phyloP scores from a whole-genome alignment of 257 asterid species.

The Orobanche coerulescens region DNA sequence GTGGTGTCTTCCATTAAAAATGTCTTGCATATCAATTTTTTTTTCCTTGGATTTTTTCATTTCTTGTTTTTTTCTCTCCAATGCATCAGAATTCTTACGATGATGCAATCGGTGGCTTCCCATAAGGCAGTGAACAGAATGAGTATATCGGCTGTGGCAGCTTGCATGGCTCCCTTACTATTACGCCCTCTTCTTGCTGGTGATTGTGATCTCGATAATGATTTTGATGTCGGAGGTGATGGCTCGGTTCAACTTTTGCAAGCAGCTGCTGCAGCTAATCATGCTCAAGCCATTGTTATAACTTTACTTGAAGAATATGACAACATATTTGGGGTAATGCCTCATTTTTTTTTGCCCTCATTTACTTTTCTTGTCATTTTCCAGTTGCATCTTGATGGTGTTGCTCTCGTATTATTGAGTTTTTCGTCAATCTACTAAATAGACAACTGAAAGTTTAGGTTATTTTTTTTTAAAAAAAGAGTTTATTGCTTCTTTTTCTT shows the following conservation, averaged over 20 bases:
- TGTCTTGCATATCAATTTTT: background rate
- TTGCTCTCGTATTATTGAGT: background rate
- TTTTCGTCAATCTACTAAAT: too few species aligned
- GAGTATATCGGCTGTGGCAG: slow-evolving; percentile 98
- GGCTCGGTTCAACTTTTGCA: slow-evolving; percentile 85
- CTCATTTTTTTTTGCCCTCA: background rate
- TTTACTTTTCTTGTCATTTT: slow-evolving; percentile 1
- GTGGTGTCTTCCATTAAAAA: background rate
- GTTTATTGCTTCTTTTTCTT: background rate
- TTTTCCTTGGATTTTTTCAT: background rate
- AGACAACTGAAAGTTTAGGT: too few species aligned
- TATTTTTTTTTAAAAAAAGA: too few species aligned
- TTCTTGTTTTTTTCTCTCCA: slow-evolving; percentile 14
- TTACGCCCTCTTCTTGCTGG: slow-evolving; percentile 98
- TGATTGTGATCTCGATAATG: slow-evolving; percentile 77
- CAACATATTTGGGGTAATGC: slow-evolving; percentile 83
- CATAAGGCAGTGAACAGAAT: slow-evolving; percentile 74
- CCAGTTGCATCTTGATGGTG: slow-evolving; percentile 11
- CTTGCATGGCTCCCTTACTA: slow-evolving; percentile 99
- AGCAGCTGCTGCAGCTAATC: slow-evolving; percentile 99
- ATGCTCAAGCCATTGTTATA: slow-evolving; percentile 95
- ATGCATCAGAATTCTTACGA: slow-evolving; percentile 69
- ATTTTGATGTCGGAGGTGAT: slow-evolving; percentile 75
- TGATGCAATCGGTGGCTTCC: slow-evolving; percentile 85
- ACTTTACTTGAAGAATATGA: slow-evolving; percentile 87